These are phyloP conservation scores for Neocatenulostroma microsporum DNA, from an alignment of 2,329 filamentous ascomycete genomes.

Conservation along the genomic window DNA sequence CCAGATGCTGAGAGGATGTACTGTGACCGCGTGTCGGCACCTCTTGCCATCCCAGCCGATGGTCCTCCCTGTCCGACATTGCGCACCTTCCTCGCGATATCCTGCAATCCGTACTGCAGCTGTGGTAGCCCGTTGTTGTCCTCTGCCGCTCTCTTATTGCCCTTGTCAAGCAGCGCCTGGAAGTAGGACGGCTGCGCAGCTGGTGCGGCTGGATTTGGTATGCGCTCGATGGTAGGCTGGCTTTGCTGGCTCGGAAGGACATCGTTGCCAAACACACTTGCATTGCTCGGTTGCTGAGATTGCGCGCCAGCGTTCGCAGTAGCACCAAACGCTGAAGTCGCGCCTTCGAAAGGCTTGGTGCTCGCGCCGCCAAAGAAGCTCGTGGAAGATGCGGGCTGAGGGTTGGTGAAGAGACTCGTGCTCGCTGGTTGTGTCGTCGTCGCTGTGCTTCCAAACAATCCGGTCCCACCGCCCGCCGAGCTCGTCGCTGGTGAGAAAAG, in stretches of 20 bases:
- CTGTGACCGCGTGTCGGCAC: constrained; percentile 54
- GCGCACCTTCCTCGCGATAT: constrained; percentile 69
- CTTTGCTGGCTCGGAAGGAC: constrained; percentile 8
- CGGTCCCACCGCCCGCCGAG: too few relatives aligned
- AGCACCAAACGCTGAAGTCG: constrained; percentile 2
- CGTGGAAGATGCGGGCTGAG: background rate
- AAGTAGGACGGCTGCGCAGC: constrained; percentile 45
- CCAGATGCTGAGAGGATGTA: constrained; percentile 91
- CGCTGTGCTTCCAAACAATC: constrained; percentile 4
- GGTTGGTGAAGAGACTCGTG: constrained; percentile 10
- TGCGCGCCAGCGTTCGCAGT: constrained; percentile 3
- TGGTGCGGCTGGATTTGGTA: constrained; percentile 1
- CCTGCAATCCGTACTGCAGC: constrained; percentile 82
- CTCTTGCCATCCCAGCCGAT: constrained; percentile 39
- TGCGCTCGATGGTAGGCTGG: constrained; percentile 3
- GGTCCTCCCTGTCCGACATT: constrained; percentile 69
- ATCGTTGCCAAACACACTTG: constrained; percentile 8
- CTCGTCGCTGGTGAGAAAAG: too few relatives aligned
- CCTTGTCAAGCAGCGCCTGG: constrained; percentile 56
- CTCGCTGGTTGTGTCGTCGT: too few relatives aligned
- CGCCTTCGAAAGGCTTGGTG: constrained; percentile 2
- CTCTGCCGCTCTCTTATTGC: constrained; percentile 60
- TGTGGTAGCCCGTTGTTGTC: constrained; percentile 69
- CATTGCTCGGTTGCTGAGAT: constrained; percentile 7
- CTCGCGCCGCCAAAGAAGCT: constrained; percentile 11